phyloP scores from a whole-genome alignment of 2,329 filamentous ascomycete species.

The Thermoascus crustaceus region DNA sequence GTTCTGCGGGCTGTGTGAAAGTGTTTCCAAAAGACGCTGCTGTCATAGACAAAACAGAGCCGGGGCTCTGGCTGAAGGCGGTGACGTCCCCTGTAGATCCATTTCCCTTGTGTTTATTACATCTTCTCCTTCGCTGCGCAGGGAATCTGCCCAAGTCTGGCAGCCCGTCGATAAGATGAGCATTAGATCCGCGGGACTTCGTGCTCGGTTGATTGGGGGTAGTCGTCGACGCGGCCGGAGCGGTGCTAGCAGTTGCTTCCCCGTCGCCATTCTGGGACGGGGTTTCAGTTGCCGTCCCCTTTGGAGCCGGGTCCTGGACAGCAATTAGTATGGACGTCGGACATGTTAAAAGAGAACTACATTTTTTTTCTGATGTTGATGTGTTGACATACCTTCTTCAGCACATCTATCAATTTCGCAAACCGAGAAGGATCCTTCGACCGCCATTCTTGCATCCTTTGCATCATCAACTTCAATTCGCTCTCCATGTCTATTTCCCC shows the following conservation, averaged over 20 bases:
- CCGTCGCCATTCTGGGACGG: neutral
- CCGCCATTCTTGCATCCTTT: conserved; percentile 51
- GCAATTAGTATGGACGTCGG: neutral
- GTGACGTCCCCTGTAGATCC: too few species aligned
- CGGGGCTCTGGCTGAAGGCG: too few species aligned
- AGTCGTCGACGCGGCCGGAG: neutral
- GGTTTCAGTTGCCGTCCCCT: neutral
- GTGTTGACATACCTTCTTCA: conserved; percentile 35
- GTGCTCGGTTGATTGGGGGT: neutral
- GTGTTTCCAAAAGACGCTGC: too few species aligned
- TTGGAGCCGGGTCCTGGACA: neutral
- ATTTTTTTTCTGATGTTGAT: neutral
- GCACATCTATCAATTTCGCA: conserved; percentile 47
- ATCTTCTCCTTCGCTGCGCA: conserved; percentile 14
- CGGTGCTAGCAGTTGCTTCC: neutral
- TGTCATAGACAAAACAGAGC: too few species aligned
- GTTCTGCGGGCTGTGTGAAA: too few species aligned
- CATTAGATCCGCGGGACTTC: neutral
- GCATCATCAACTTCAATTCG: conserved; percentile 48
- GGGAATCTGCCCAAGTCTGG: conserved; percentile 20
- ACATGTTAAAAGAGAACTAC: too few species aligned
- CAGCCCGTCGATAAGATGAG: conserved; percentile 8
- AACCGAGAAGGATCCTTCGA: conserved; percentile 47
- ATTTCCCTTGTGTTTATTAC: neutral
- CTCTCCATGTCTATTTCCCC: conserved; percentile 35